A percentile compares a stretch with the other conserved stretches of the same genome.
Conservation (phyloP, 371 early-diverging fungal genomes). For the Entomophthora muscae region DNA sequence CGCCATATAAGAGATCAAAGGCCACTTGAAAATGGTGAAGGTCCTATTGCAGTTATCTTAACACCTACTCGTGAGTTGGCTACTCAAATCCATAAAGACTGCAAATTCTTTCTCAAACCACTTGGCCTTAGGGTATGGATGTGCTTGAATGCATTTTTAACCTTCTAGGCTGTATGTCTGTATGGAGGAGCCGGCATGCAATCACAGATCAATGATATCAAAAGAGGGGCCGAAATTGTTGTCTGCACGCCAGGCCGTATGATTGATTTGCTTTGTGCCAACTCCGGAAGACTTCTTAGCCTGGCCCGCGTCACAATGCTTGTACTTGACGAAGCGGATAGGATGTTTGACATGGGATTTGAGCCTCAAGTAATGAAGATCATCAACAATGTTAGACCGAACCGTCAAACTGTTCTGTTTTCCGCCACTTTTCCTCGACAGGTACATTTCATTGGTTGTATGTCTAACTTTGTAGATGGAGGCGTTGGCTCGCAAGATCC, state of each 20-base stretch:
- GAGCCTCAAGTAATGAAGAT: conserved; percentile 7
- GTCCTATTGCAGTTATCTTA: conserved; percentile 92
- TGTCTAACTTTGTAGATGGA: conserved; percentile 51
- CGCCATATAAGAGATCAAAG: conserved; percentile 93
- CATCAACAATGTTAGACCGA: neutral
- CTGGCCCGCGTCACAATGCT: conserved; percentile 85
- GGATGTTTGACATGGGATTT: conserved; percentile 52
- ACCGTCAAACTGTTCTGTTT: conserved; percentile 39
- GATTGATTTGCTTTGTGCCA: conserved; percentile 96
- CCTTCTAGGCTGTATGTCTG: conserved; percentile 62
- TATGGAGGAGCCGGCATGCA: conserved; percentile 98
- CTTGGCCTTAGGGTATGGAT: conserved; percentile 34
- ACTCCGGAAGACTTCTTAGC: conserved; percentile 90
- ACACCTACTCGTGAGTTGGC: conserved; percentile 99
- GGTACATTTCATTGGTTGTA: conserved; percentile 14
- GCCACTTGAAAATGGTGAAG: conserved; percentile 65
- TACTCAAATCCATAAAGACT: conserved; percentile 91
- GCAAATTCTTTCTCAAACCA: conserved; percentile 68
- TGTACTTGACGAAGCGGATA: conserved; percentile 98
- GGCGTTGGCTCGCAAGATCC: conserved; percentile 84
- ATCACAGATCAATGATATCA: conserved; percentile 94
- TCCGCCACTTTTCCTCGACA: conserved; percentile 94
- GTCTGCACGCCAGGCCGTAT: conserved; percentile 99
- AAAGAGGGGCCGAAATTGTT: conserved; percentile 95
- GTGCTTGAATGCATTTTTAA: conserved; percentile 13